Conservation (phyloP, 129 eudicot genomes). For the Tanacetum coccineum region DNA sequence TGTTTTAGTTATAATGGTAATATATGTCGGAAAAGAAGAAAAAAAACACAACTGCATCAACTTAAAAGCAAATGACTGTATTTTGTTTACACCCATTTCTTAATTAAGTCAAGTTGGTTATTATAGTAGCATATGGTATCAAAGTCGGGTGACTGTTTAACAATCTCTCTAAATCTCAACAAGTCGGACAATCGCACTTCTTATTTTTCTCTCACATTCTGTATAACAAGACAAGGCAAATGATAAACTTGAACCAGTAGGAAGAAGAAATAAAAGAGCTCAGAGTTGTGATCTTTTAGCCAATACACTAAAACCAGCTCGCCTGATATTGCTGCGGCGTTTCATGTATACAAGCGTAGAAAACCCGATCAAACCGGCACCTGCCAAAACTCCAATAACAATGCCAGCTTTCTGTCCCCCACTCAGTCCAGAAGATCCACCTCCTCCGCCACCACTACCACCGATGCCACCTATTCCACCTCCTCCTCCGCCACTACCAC, state of each 20-base stretch:
- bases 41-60: no score
- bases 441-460: conserved; percentile 15
- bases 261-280: neutral
- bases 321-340: conserved; percentile 36
- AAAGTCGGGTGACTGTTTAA: neutral
- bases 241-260: neutral
- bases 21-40: no score
- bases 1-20: no score
- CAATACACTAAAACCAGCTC: conserved; percentile 30
- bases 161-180: neutral
- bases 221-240: neutral
- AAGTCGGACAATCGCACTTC: neutral
- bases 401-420: conserved; percentile 53
- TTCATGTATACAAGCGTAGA: conserved; percentile 44
- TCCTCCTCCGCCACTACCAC: neutral
- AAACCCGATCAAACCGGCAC: conserved; percentile 36
- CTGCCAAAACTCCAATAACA: conserved; percentile 46
- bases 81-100: no score
- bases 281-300: conserved; percentile 30
- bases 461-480: neutral
- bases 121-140: neutral
- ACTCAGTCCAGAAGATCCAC: conserved; percentile 34
- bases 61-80: no score
- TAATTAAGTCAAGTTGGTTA: no score
- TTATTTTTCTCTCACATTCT: neutral